A percentile compares a stretch with the other conserved stretches of the same genome.
These are phyloP conservation scores for Curvularia hawaiiensis DNA, from an alignment of 2,329 filamentous ascomycete genomes.

Conservation along the genomic window DNA sequence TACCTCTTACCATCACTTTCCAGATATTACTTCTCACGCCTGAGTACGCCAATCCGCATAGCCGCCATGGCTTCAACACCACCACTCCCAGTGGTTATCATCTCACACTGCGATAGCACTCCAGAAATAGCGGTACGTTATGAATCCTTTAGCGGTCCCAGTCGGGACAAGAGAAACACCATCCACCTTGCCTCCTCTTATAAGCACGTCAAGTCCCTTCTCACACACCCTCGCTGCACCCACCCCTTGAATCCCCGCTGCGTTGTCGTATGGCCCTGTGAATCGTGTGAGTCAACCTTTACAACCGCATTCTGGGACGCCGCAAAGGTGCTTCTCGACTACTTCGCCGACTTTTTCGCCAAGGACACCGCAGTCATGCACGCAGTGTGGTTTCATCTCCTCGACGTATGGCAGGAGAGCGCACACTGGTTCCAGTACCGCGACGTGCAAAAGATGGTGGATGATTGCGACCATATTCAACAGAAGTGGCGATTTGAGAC, in stretches of 20 bases:
- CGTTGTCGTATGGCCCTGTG: not conserved
- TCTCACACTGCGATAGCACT: slow-evolving; percentile 7
- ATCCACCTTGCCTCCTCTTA: slow-evolving; percentile 15
- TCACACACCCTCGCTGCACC: slow-evolving; percentile 3
- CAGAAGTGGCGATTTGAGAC: too few species aligned
- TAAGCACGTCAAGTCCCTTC: slow-evolving; percentile 18
- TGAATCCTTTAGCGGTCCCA: too few species aligned
- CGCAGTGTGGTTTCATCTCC: slow-evolving; percentile 34
- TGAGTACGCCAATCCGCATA: not conserved
- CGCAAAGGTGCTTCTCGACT: slow-evolving; percentile 32
- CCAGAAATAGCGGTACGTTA: not conserved
- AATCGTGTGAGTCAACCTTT: slow-evolving; percentile 10
- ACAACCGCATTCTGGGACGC: slow-evolving; percentile 22
- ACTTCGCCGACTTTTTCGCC: slow-evolving; percentile 36
- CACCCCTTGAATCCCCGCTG: not conserved
- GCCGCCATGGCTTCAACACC: not conserved
- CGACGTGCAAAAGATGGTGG: too few species aligned
- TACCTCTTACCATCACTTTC: not conserved
- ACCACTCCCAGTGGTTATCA: not conserved
- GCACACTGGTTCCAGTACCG: not conserved
- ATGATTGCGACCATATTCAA: too few species aligned
- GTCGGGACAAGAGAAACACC: not conserved
- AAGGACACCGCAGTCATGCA: slow-evolving; percentile 31
- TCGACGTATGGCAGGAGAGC: slow-evolving; percentile 31
- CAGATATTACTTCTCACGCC: not conserved